A percentile compares a stretch with the other conserved stretches of the same genome.
These are phyloP conservation scores for Colletotrichum sp. DNA, from an alignment of 2,329 filamentous ascomycete species.

Conservation along the genomic window DNA sequence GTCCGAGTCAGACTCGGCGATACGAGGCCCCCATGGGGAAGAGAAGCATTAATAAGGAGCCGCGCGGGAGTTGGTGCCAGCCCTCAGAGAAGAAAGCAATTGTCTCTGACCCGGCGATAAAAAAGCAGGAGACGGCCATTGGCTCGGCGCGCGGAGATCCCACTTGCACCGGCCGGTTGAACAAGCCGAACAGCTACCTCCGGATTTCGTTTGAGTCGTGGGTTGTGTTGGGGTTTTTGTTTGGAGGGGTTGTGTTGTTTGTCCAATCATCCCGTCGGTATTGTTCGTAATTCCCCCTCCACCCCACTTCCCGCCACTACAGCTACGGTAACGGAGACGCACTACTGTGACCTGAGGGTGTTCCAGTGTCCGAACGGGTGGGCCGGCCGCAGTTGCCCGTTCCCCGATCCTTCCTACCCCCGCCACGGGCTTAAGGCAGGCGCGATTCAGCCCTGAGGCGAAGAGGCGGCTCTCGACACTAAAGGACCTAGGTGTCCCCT, in stretches of 20 bases:
- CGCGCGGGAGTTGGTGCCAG: conserved; percentile 12
- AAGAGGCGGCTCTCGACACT: neutral
- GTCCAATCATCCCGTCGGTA: neutral
- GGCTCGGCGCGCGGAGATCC: neutral
- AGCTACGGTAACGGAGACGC: neutral
- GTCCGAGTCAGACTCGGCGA: conserved; percentile 12
- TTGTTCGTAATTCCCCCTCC: neutral
- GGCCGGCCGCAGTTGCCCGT: neutral
- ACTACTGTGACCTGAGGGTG: neutral
- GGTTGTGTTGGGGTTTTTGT: neutral
- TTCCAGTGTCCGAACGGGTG: conserved; percentile 4
- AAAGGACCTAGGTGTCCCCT: neutral
- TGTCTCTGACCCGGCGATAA: neutral
- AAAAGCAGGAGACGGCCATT: conserved; percentile 12
- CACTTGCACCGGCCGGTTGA: neutral
- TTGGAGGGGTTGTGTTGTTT: neutral
- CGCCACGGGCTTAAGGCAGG: neutral
- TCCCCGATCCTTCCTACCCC: neutral
- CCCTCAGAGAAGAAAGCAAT: neutral
- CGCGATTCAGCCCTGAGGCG: neutral
- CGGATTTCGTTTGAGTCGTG: neutral
- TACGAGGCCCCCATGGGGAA: neutral
- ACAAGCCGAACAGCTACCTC: neutral
- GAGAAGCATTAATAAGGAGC: neutral
- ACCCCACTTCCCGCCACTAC: conserved; percentile 15